Percentiles rank a stretch among this genome's conserved stretches.
Evolutionary conservation across 495 filamentous ascomycete species (phyloP).

Genomic region (Podospora pseudoanserina): DNA sequence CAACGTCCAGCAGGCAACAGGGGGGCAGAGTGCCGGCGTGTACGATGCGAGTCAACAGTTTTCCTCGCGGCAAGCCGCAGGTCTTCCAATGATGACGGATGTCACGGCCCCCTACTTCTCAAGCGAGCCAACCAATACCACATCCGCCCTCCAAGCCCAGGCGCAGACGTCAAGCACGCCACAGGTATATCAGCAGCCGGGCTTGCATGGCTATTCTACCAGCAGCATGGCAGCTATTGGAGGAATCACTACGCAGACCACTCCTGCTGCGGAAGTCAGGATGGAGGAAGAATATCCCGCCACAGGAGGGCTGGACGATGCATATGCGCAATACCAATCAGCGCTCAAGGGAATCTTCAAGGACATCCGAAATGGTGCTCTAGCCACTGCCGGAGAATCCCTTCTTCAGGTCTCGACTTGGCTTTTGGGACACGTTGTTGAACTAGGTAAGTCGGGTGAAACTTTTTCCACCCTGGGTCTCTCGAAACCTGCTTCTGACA

Average conservation of each 20-base stretch:
- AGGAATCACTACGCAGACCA: slow-evolving; percentile 39
- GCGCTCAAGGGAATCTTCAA: slow-evolving; percentile 72
- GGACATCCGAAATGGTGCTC: slow-evolving; percentile 65
- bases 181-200: slow-evolving; percentile 50
- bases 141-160: slow-evolving; percentile 43
- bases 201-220: slow-evolving; percentile 45
- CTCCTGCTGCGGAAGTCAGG: slow-evolving; percentile 41
- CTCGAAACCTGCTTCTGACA: slow-evolving; percentile 9
- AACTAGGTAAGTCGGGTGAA: slow-evolving; percentile 65
- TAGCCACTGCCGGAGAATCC: slow-evolving; percentile 68
- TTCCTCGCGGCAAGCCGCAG: slow-evolving; percentile 72
- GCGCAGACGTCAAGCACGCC: slow-evolving; percentile 37
- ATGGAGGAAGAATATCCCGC: slow-evolving; percentile 41
- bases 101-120: slow-evolving; percentile 73
- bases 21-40: slow-evolving; percentile 54
- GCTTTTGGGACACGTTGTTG: slow-evolving; percentile 75
- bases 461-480: slow-evolving; percentile 18
- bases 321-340: slow-evolving; percentile 71
- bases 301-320: slow-evolving; percentile 50
- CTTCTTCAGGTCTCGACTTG: slow-evolving; percentile 79
- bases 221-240: slow-evolving; percentile 40
- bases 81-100: slow-evolving; percentile 71
- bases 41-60: slow-evolving; percentile 82
- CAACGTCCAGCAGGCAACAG: slow-evolving; percentile 65
- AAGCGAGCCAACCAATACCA: slow-evolving; percentile 62